phyloP scores from a whole-genome alignment of 805 yeast genomes.

The Kazachstania viticola region DNA sequence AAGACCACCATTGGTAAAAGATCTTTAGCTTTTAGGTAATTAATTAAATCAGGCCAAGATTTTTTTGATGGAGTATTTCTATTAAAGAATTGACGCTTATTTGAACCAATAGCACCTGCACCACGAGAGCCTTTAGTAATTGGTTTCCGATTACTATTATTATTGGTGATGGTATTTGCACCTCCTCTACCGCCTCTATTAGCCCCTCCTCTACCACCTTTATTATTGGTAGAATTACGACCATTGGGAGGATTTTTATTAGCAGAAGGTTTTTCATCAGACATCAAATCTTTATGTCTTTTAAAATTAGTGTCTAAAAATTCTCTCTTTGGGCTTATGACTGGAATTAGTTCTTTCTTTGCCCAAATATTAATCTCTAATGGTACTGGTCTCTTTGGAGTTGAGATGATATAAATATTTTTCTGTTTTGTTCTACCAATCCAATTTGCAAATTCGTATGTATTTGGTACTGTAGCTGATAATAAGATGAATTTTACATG shows the following conservation, averaged over 20 bases:
- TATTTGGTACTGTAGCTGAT: slow-evolving; percentile 98
- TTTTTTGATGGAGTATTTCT: slow-evolving; percentile 66
- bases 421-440: slow-evolving; percentile 94
- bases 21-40: slow-evolving; percentile 50
- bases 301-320: slow-evolving; percentile 57
- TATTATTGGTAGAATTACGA: slow-evolving; percentile 2
- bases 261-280: slow-evolving; percentile 30
- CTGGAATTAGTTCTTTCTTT: slow-evolving; percentile 56
- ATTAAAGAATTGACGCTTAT: slow-evolving; percentile 28
- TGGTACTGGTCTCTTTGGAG: slow-evolving; percentile 95
- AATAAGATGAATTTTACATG: slow-evolving; percentile 84
- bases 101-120: slow-evolving; percentile 30
- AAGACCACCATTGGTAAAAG: slow-evolving; percentile 88
- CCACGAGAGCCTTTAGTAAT: slow-evolving; percentile 27
- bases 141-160: slow-evolving; percentile 25
- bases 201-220: slow-evolving; percentile 9
- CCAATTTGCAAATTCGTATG: slow-evolving; percentile 97
- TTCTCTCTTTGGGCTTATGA: slow-evolving; percentile 61
- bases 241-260: background rate
- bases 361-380: slow-evolving; percentile 81
- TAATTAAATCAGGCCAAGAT: slow-evolving; percentile 67
- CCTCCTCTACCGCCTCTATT: slow-evolving; percentile 14
- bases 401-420: slow-evolving; percentile 90
- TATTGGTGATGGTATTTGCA: slow-evolving; percentile 17
- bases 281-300: slow-evolving; percentile 43